phyloP scores from a whole-genome alignment of 305 asterid species.

The Fraxinus albicans region DNA sequence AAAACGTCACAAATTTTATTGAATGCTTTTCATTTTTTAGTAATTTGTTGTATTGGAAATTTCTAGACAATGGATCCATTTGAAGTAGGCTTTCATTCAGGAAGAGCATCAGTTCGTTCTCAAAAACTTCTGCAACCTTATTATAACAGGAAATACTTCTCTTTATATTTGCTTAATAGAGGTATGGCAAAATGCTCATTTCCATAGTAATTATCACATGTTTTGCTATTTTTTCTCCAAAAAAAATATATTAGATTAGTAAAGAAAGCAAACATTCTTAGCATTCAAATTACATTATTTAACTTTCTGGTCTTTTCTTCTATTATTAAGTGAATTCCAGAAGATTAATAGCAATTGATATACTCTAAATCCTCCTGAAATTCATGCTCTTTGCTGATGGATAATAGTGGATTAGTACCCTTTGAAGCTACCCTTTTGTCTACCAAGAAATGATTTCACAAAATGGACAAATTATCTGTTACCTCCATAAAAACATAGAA shows the following conservation, averaged over 20 bases:
- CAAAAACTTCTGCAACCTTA: constrained; percentile 49
- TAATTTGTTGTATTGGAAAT: neutral
- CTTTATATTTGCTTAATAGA: constrained; percentile 50
- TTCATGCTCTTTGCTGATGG: constrained; percentile 16
- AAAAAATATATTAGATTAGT: neutral
- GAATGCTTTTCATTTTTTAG: neutral
- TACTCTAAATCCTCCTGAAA: neutral
- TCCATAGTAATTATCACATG: neutral
- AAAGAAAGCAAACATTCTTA: neutral
- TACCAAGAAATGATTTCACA: constrained; percentile 21
- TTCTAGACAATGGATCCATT: constrained; percentile 64
- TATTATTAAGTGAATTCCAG: neutral
- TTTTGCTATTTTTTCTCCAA: neutral
- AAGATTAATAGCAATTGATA: neutral
- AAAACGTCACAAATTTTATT: neutral
- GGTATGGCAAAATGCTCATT: constrained; percentile 35
- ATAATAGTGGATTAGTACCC: constrained; percentile 12
- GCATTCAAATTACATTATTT: no score
- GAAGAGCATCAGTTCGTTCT: constrained; percentile 47
- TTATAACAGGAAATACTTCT: constrained; percentile 37
- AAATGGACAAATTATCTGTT: constrained; percentile 53
- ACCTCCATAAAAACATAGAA: constrained; percentile 34
- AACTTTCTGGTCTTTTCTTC: neutral
- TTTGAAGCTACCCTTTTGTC: constrained; percentile 22
- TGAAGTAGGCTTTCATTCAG: constrained; percentile 1